Conservation (phyloP, 2,329 filamentous ascomycete genomes). For the Ophiostoma novo-ulmi region DNA sequence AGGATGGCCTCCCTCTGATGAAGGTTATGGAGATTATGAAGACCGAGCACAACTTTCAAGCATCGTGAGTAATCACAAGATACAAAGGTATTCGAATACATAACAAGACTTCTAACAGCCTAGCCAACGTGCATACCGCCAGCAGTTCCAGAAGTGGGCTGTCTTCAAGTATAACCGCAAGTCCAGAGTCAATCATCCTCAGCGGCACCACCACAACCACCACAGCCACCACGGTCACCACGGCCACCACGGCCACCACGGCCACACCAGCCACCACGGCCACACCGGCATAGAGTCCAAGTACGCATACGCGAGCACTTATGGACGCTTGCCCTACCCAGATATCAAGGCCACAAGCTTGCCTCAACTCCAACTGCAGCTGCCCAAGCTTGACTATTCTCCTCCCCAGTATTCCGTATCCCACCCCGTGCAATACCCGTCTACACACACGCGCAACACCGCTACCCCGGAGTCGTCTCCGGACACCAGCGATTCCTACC, state of each 20-base stretch:
- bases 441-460: background rate
- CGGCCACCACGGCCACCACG: too few relatives aligned
- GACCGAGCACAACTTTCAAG: background rate
- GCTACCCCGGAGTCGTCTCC: background rate
- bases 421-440: background rate
- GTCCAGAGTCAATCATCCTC: background rate
- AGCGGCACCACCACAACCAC: too few relatives aligned
- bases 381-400: background rate
- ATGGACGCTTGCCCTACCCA: background rate
- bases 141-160: constrained; percentile 18
- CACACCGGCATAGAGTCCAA: background rate
- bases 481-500: background rate
- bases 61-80: constrained; percentile 17
- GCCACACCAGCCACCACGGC: background rate
- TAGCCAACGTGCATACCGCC: constrained; percentile 22
- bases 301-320: background rate
- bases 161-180: constrained; percentile 22
- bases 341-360: background rate
- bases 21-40: constrained; percentile 15
- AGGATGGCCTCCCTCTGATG: background rate
- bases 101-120: background rate
- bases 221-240: too few relatives aligned
- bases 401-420: background rate
- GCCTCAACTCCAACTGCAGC: background rate
- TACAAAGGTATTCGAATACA: background rate